phyloP scores from a whole-genome alignment of 140 eudicot species.

The Anethum foeniculum region DNA sequence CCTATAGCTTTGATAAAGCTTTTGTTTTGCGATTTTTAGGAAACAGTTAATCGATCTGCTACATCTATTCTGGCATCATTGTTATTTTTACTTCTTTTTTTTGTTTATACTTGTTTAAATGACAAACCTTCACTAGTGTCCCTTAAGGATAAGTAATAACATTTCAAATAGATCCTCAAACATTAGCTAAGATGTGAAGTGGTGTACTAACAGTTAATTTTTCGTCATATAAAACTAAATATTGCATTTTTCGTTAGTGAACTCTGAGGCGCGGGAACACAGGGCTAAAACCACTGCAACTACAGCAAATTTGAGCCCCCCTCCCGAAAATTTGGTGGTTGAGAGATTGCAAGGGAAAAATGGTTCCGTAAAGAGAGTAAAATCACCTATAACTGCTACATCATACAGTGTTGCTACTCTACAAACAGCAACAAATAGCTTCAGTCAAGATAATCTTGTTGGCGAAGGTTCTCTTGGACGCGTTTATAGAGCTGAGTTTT shows the following conservation, averaged over 20 bases:
- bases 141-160: not conserved
- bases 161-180: not conserved
- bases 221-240: conserved; percentile 2
- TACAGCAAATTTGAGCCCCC: conserved; percentile 52
- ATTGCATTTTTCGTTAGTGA: conserved; percentile 32
- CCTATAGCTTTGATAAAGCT: not conserved
- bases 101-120: not conserved
- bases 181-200: not conserved
- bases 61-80: not conserved
- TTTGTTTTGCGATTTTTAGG: not conserved
- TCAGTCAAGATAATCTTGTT: conserved; percentile 75
- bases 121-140: not conserved
- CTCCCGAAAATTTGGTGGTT: conserved; percentile 42
- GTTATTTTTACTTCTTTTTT: too few relatives aligned
- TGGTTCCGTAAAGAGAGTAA: conserved; percentile 65
- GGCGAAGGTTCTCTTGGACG: conserved; percentile 99
- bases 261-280: conserved; percentile 72
- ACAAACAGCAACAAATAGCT: conserved; percentile 93
- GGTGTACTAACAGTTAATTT: not conserved
- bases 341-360: conserved; percentile 57
- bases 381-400: conserved; percentile 84
- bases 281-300: conserved; percentile 48
- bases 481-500: conserved; percentile 86
- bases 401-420: conserved; percentile 89
- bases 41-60: not conserved